These are phyloP conservation scores for Colletotrichum melonis DNA, from an alignment of 2,329 filamentous ascomycete species.

Conservation along the genomic window DNA sequence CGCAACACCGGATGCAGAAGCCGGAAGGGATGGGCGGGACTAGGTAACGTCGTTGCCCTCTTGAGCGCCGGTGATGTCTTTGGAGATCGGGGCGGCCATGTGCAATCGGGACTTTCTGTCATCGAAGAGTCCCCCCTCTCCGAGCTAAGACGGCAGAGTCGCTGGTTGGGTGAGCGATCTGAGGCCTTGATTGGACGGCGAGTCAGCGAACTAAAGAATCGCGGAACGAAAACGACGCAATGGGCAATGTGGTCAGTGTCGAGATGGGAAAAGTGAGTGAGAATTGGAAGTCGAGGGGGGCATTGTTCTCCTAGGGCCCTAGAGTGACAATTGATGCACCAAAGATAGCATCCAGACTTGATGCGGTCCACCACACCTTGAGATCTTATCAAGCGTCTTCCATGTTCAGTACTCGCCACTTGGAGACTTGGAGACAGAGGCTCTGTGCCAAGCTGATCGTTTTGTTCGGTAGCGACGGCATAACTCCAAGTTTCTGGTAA, in stretches of 20 bases:
- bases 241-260: neutral
- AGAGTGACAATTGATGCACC: neutral
- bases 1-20: conserved; percentile 3
- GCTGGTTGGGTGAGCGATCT: neutral
- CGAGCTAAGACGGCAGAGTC: conserved; percentile 14
- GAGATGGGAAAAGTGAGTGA: conserved; percentile 19
- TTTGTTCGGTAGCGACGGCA: conserved; percentile 14
- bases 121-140: neutral
- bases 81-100: conserved; percentile 17
- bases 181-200: neutral
- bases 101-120: conserved; percentile 11
- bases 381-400: neutral
- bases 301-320: conserved; percentile 3
- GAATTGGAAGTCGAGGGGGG: neutral
- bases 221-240: conserved; percentile 1
- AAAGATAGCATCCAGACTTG: neutral
- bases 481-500: neutral
- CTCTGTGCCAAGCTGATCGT: conserved; percentile 12
- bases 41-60: neutral
- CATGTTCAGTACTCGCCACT: conserved; percentile 6
- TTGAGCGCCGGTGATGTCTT: neutral
- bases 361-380: neutral
- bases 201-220: neutral
- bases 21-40: conserved; percentile 2
- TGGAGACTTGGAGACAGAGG: neutral